Evolutionary conservation across 495 filamentous ascomycete genomes (phyloP), one percentile per base, ranked within the genome.

Genomic region (Peziza echinospora): DNA sequence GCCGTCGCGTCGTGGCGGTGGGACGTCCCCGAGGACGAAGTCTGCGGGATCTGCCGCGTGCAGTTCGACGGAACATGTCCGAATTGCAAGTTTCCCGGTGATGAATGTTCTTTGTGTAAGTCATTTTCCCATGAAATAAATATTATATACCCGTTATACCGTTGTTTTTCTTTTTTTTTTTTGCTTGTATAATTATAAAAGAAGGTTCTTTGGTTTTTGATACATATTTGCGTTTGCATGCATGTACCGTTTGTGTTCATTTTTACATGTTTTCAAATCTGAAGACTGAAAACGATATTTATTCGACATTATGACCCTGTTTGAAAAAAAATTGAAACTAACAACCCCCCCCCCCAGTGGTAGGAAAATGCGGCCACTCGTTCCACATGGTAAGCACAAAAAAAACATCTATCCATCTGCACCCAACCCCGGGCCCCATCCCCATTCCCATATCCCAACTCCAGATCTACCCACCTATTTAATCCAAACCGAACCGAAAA

Each of bases 21-120:
- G 89, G 84, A 96, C 59, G 84, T 93, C 59, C 84, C 89, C 40
- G 85, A 92, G 54, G 89, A 96, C 65, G 89, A 99, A 54, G 84
- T 96, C 49, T 99, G 89, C 54, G 89, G 89, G 48, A 99, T 99
- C 65, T 99, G 89, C 68, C 86, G 87, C 59, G 82, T 91, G 23
- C 84, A 93, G 59, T 99, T 94, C 61, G 89, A 99, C 58, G 84
- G 85, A 21, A 94, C 89, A 9, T 99, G 89, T 64, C 84, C 87
- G 21, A 86, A 84, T 45, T 99, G 89, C 76, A 92, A 92, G 71
- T 94, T 82, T 60, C 89, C 89, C 16, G 89, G 89, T 21, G 89
- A 99, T 57, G 87, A 94, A 56, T 99, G 89, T 64, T 75, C 80
- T 21, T 67, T 99, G 42, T 63, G 89, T 94, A 66, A 63, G 82